Evolutionary conservation across 805 yeast genomes (phyloP).

Genomic region (Saccharomycopsis synnaedendra): DNA sequence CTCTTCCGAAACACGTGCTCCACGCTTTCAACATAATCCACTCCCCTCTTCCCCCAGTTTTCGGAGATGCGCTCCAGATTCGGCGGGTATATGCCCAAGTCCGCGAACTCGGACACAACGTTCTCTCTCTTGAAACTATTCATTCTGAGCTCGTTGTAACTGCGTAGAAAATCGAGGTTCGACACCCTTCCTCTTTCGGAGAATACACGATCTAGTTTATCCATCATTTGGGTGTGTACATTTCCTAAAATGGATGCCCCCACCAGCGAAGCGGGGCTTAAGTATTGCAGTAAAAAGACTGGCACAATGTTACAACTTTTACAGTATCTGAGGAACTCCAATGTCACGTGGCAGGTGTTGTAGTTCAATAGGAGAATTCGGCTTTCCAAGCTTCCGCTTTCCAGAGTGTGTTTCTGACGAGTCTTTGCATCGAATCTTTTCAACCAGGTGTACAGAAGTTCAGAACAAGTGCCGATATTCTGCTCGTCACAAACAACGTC

Average conservation of each 20-base stretch:
- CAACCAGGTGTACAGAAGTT: conserved; percentile 8
- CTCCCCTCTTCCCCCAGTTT: too few relatives aligned
- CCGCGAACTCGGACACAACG: background rate
- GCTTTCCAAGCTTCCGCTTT: background rate
- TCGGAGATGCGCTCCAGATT: too few relatives aligned
- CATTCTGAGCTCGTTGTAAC: background rate
- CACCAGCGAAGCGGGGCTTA: background rate
- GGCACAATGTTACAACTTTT: conserved; percentile 8
- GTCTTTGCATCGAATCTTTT: conserved; percentile 8
- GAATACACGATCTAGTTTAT: background rate
- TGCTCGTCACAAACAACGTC: conserved; percentile 3
- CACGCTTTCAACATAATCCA: too few relatives aligned
- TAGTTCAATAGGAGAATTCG: conserved; percentile 7
- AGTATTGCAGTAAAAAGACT: background rate
- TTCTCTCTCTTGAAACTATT: background rate
- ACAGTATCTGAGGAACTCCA: conserved; percentile 9
- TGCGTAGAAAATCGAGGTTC: background rate
- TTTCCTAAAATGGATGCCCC: too few relatives aligned
- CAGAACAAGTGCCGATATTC: conserved; percentile 1
- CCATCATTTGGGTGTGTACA: background rate
- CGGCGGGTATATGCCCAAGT: conserved; percentile 4
- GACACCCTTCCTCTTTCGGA: background rate
- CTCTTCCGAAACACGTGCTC: too few relatives aligned
- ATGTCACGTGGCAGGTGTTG: conserved; percentile 12
- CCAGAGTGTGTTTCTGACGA: background rate